phyloP scores from a whole-genome alignment of 176 grass and related monocot species.

The Lolium perenne region DNA sequence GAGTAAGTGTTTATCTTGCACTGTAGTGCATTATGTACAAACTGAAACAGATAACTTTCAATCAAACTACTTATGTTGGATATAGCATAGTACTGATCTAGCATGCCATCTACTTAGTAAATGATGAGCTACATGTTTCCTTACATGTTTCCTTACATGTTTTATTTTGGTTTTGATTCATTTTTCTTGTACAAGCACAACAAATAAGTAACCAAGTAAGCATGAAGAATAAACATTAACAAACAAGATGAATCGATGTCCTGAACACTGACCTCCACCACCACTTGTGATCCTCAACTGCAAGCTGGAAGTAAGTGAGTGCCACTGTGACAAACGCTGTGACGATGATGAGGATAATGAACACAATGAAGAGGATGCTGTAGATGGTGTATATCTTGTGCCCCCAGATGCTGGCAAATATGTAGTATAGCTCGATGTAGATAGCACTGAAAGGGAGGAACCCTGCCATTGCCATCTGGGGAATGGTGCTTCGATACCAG shows the following conservation, averaged over 20 bases:
- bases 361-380: conserved; percentile 96
- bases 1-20: neutral
- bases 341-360: conserved; percentile 95
- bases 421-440: conserved; percentile 95
- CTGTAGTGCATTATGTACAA: neutral
- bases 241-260: conserved; percentile 12
- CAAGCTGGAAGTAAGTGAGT: conserved; percentile 92
- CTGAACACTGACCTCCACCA: conserved; percentile 90
- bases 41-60: neutral
- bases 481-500: conserved; percentile 87
- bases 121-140: neutral
- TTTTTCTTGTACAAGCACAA: neutral
- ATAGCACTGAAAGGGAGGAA: conserved; percentile 97
- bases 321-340: conserved; percentile 95
- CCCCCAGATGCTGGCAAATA: conserved; percentile 96
- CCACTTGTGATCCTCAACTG: conserved; percentile 95
- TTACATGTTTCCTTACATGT: neutral
- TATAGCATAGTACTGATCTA: neutral
- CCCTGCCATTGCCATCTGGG: conserved; percentile 96
- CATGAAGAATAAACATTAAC: neutral
- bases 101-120: conserved; percentile 15
- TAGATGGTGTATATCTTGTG: conserved; percentile 99
- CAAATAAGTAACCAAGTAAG: conserved; percentile 18
- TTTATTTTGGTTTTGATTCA: neutral
- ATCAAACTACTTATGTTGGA: neutral